A percentile compares a stretch with the other conserved stretches of the same genome.
Conservation (phyloP, 768 basidiomycete genomes). For the Suillus weaverae region DNA sequence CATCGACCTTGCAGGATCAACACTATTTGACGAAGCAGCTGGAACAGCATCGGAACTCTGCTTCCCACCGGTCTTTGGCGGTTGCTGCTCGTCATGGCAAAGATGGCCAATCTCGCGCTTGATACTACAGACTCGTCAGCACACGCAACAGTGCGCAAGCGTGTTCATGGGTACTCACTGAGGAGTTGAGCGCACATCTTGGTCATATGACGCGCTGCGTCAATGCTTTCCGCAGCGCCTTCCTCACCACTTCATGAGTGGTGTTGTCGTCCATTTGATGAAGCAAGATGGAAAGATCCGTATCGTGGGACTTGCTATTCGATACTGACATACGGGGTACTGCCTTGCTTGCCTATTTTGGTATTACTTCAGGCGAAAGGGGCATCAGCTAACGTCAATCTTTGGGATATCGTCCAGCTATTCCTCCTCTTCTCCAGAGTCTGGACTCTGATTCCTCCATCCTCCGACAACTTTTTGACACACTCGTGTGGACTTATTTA, state of each 20-base stretch:
- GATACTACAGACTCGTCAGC: constrained; percentile 52
- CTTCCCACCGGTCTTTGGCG: constrained; percentile 49
- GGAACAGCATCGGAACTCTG: constrained; percentile 25
- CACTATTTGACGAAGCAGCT: constrained; percentile 24
- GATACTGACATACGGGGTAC: no score
- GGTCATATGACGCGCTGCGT: constrained; percentile 74
- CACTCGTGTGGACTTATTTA: no score
- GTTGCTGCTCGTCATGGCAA: constrained; percentile 83
- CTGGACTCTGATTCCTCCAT: no score
- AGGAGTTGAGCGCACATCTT: constrained; percentile 53
- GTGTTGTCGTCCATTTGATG: constrained; percentile 65
- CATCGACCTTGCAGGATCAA: constrained; percentile 36
- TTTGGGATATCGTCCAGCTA: no score
- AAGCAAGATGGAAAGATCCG: constrained; percentile 74
- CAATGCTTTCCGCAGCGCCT: constrained; percentile 76
- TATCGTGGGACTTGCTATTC: no score
- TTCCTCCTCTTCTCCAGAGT: no score
- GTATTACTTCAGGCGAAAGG: no score
- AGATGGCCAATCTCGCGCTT: constrained; percentile 96
- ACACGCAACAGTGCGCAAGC: constrained; percentile 13
- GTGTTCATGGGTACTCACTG: constrained; percentile 3
- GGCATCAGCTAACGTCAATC: no score
- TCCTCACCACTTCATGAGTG: constrained; percentile 75
- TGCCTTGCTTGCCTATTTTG: no score
- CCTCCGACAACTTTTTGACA: no score